Conservation (phyloP, 1,139 yeast species). For the Pichia sp. region DNA sequence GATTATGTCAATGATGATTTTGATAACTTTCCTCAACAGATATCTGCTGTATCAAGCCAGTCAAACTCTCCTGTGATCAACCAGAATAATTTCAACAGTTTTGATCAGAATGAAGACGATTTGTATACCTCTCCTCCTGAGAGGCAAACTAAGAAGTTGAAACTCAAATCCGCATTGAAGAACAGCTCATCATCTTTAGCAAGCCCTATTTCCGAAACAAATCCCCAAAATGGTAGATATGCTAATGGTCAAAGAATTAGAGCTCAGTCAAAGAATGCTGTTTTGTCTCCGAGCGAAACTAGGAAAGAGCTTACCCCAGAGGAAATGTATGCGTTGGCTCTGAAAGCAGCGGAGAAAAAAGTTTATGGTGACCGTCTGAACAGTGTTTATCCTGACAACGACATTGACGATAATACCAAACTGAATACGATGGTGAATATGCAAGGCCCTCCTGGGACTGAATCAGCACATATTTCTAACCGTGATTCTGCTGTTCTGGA, state of each 20-base stretch:
- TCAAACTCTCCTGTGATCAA: background rate
- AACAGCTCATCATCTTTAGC: conserved; percentile 9
- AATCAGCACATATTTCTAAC: background rate
- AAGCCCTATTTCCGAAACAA: conserved; percentile 8
- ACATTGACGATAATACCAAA: conserved; percentile 24
- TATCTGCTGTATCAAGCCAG: background rate
- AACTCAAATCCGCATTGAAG: conserved; percentile 9
- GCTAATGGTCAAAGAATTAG: background rate
- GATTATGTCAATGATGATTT: conserved; percentile 9
- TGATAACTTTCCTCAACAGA: background rate
- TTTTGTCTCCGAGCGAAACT: background rate
- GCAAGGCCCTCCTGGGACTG: background rate
- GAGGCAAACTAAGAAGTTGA: background rate
- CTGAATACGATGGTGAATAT: conserved; percentile 22
- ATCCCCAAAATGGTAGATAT: background rate
- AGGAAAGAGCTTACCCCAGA: conserved; percentile 24
- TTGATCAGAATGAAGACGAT: conserved; percentile 2
- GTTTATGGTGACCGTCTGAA: conserved; percentile 30
- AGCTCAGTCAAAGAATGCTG: background rate
- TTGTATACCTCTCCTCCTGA: background rate
- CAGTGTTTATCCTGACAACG: conserved; percentile 6
- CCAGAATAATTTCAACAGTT: background rate
- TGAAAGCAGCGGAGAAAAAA: conserved; percentile 29
- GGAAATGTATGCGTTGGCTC: conserved; percentile 32
- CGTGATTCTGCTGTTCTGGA: background rate